These are phyloP conservation scores for Lentinula guzmanii DNA, from an alignment of 768 basidiomycete species.

Conservation along the genomic window DNA sequence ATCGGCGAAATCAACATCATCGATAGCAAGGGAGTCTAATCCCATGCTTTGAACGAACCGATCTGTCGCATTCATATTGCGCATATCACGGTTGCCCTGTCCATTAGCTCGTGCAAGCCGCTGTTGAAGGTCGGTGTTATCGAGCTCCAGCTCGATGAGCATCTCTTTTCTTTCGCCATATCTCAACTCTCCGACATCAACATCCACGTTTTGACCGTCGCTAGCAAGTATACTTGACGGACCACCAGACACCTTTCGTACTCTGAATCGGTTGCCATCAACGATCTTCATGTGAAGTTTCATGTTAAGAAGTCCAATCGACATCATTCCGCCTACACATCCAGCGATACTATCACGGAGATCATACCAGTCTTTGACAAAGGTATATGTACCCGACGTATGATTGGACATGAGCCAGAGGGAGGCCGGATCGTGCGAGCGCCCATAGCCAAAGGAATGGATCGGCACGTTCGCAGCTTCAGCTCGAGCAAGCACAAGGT, in stretches of 20 bases:
- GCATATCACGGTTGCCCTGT: slow-evolving; percentile 14
- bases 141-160: slow-evolving; percentile 91
- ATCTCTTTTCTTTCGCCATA: slow-evolving; percentile 98
- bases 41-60: slow-evolving; percentile 86
- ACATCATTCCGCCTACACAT: slow-evolving; percentile 95
- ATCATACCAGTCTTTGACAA: slow-evolving; percentile 97
- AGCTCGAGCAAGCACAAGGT: slow-evolving; percentile 91
- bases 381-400: slow-evolving; percentile 95
- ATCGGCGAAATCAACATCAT: slow-evolving; percentile 73
- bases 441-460: slow-evolving; percentile 95
- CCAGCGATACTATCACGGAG: slow-evolving; percentile 89
- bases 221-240: slow-evolving; percentile 79
- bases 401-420: slow-evolving; percentile 99
- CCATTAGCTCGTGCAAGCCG: slow-evolving; percentile 22
- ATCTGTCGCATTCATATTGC: slow-evolving; percentile 75
- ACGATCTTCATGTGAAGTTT: slow-evolving; percentile 93
- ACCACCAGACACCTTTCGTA: slow-evolving; percentile 91
- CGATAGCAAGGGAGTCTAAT: slow-evolving; percentile 66
- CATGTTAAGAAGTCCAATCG: slow-evolving; percentile 88
- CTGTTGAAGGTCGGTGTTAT: slow-evolving; percentile 58
- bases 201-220: slow-evolving; percentile 93
- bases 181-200: slow-evolving; percentile 89
- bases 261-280: slow-evolving; percentile 84
- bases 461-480: slow-evolving; percentile 97
- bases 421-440: slow-evolving; percentile 94